phyloP scores from a whole-genome alignment of 257 asterid genomes.

The Jacaranda mimosifolia region DNA sequence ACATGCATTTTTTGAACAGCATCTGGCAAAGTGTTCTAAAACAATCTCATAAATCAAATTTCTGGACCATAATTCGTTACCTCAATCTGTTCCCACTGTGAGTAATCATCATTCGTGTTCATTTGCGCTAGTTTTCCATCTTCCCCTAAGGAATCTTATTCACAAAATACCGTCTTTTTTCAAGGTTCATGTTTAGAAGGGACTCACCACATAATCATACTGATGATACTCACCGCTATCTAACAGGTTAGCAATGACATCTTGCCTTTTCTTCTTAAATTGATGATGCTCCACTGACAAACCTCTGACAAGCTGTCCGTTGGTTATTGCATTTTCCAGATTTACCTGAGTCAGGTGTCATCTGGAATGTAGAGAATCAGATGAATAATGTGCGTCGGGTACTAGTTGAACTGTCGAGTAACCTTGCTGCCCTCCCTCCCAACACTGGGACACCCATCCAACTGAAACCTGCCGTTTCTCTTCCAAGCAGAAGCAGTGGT shows the following conservation, averaged over 20 bases:
- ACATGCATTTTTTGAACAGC: constrained; percentile 52
- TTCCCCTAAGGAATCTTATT: constrained; percentile 31
- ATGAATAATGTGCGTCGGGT: constrained; percentile 54
- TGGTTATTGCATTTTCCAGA: constrained; percentile 45
- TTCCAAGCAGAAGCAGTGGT: constrained; percentile 87
- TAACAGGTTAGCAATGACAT: constrained; percentile 42
- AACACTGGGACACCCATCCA: constrained; percentile 37
- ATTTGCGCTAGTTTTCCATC: constrained; percentile 5
- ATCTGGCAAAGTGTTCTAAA: constrained; percentile 56
- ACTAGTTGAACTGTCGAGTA: constrained; percentile 62
- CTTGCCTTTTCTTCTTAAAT: constrained; percentile 6
- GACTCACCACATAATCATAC: constrained; percentile 36
- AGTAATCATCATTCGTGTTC: constrained; percentile 39
- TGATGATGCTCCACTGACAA: background rate
- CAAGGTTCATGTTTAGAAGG: constrained; percentile 56
- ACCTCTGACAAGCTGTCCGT: constrained; percentile 8
- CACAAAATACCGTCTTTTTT: constrained; percentile 30
- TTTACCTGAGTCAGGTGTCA: constrained; percentile 44
- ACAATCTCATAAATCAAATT: constrained; percentile 44
- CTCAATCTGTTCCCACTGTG: constrained; percentile 61
- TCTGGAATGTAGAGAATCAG: constrained; percentile 37
- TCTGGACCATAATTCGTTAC: constrained; percentile 50
- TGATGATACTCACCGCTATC: constrained; percentile 39
- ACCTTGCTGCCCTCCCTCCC: constrained; percentile 66
- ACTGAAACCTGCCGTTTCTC: constrained; percentile 39